Conservation (phyloP, 1,284 basidiomycete species). For the Heterobasidion annosum region DNA sequence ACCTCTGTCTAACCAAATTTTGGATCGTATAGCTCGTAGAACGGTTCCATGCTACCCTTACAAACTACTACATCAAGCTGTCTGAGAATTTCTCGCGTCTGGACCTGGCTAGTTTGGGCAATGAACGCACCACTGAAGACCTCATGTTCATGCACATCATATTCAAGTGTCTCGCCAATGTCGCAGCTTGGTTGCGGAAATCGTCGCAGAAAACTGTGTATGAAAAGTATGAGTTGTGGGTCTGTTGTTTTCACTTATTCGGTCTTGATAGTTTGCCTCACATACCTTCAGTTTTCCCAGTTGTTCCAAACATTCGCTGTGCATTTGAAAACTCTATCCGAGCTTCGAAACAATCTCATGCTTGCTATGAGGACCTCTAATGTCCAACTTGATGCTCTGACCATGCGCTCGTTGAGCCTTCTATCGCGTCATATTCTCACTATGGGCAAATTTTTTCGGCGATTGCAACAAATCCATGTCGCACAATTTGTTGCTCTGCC, state of each 20-base stretch:
- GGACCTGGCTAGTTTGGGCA: conserved; percentile 22
- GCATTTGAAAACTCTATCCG: conserved; percentile 45
- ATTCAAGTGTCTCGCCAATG: conserved; percentile 62
- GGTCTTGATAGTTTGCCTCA: background rate
- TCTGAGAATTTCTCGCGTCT: conserved; percentile 29
- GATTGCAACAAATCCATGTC: conserved; percentile 55
- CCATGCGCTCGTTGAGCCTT: conserved; percentile 34
- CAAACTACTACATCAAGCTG: conserved; percentile 48
- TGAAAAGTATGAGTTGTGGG: conserved; percentile 38
- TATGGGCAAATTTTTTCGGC: conserved; percentile 72
- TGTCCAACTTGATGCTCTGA: conserved; percentile 17
- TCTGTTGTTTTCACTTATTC: conserved; percentile 19
- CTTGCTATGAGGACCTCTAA: conserved; percentile 21
- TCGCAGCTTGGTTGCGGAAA: conserved; percentile 59
- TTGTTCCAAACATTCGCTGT: conserved; percentile 51
- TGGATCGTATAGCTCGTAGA: conserved; percentile 39
- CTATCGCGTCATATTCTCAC: conserved; percentile 58
- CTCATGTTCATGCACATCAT: conserved; percentile 55
- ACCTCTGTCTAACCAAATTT: background rate
- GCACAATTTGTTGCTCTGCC: conserved; percentile 57
- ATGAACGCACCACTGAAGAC: conserved; percentile 34
- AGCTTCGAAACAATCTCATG: conserved; percentile 33
- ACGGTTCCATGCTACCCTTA: conserved; percentile 41
- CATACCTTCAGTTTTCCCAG: conserved; percentile 36
- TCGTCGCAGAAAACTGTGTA: conserved; percentile 2